These are phyloP conservation scores for Butyriboletus appendiculatus DNA, from an alignment of 1,284 basidiomycete genomes.

Conservation along the genomic window DNA sequence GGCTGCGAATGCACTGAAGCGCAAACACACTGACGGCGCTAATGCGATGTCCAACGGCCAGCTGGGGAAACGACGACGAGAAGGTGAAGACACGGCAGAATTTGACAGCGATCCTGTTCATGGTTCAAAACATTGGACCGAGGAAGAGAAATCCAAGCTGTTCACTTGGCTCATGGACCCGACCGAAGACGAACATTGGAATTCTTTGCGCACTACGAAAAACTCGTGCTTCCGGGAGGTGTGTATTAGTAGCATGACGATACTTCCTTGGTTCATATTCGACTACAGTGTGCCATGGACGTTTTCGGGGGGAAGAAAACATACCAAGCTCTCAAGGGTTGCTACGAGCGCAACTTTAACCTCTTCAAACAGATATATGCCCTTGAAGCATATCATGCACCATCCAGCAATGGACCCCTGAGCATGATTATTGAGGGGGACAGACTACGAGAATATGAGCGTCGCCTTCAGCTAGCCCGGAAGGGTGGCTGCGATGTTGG, in stretches of 20 bases:
- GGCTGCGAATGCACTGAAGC: slow-evolving; percentile 39
- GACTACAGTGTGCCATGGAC: slow-evolving; percentile 57
- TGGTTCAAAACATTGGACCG: slow-evolving; percentile 79
- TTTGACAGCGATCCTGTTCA: slow-evolving; percentile 54
- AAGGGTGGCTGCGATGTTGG: slow-evolving; percentile 66
- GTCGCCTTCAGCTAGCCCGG: slow-evolving; percentile 59
- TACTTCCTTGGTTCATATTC: slow-evolving; percentile 6
- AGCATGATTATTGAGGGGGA: slow-evolving; percentile 52
- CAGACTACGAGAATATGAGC: slow-evolving; percentile 64
- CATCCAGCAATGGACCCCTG: slow-evolving; percentile 41
- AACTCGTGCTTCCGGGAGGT: slow-evolving; percentile 79
- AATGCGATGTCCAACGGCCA: slow-evolving; percentile 37
- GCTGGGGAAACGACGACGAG: slow-evolving; percentile 50
- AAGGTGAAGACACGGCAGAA: slow-evolving; percentile 43
- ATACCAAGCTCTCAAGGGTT: slow-evolving; percentile 77
- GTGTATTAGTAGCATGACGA: slow-evolving; percentile 19
- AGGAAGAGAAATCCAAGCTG: slow-evolving; percentile 71
- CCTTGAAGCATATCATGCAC: slow-evolving; percentile 57
- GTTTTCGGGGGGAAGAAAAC: slow-evolving; percentile 74
- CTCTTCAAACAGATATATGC: slow-evolving; percentile 76
- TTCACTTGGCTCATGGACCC: slow-evolving; percentile 74
- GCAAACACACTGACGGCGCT: slow-evolving; percentile 50
- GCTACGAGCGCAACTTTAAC: slow-evolving; percentile 78
- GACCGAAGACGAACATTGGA: slow-evolving; percentile 74
- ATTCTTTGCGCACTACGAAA: slow-evolving; percentile 68